These are phyloP conservation scores for Rubia occidens DNA, from an alignment of 305 asterid genomes.

Conservation along the genomic window DNA sequence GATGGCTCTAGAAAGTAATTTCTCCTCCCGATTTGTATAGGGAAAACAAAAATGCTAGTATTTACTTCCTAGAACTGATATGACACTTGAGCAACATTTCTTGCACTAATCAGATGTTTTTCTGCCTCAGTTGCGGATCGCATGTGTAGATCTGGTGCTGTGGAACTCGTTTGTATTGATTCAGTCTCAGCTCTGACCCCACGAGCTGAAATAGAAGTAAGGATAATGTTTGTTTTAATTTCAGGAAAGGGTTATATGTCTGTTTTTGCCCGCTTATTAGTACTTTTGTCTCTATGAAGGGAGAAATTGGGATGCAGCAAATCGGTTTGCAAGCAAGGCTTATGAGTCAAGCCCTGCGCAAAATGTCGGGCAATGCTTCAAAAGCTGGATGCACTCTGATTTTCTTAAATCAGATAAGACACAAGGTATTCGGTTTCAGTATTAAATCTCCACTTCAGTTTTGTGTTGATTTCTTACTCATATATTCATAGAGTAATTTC, in stretches of 20 bases:
- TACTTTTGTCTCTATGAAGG: slow-evolving; percentile 38
- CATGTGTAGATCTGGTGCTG: slow-evolving; percentile 97
- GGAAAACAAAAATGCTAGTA: slow-evolving; percentile 4
- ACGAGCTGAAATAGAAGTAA: slow-evolving; percentile 96
- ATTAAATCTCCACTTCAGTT: neutral
- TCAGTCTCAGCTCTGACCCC: slow-evolving; percentile 99
- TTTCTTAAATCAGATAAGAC: slow-evolving; percentile 88
- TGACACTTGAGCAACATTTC: slow-evolving; percentile 2
- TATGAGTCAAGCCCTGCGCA: slow-evolving; percentile 98
- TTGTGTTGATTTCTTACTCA: neutral
- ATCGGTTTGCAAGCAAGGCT: slow-evolving; percentile 99
- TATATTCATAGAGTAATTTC: neutral
- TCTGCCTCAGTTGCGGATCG: slow-evolving; percentile 86
- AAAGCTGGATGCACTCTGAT: slow-evolving; percentile 97
- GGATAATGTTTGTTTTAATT: slow-evolving; percentile 20
- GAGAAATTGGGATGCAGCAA: slow-evolving; percentile 99
- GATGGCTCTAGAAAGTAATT: slow-evolving; percentile 96
- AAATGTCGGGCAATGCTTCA: slow-evolving; percentile 99
- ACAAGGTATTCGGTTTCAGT: slow-evolving; percentile 52
- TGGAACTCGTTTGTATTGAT: slow-evolving; percentile 96
- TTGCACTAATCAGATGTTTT: slow-evolving; percentile 13
- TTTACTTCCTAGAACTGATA: slow-evolving; percentile 6
- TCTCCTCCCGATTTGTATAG: slow-evolving; percentile 25
- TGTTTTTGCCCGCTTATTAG: slow-evolving; percentile 5
- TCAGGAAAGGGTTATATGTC: slow-evolving; percentile 13